phyloP scores from a whole-genome alignment of 768 basidiomycete species.

The Lactarius indigo region DNA sequence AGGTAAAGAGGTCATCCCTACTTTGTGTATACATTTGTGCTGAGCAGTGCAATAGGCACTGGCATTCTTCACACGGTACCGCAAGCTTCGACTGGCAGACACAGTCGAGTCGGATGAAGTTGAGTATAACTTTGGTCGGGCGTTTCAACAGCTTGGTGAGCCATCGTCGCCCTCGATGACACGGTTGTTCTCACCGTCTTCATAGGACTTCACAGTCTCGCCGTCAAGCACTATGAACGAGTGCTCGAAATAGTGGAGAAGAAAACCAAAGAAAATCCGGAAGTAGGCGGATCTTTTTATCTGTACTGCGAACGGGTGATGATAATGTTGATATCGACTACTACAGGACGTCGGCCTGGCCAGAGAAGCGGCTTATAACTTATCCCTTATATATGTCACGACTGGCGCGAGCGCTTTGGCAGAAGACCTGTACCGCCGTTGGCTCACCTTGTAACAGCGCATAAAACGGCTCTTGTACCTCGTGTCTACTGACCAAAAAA shows the following conservation, averaged over 20 bases:
- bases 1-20: conserved; percentile 38
- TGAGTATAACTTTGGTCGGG: conserved; percentile 89
- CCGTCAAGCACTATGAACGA: conserved; percentile 78
- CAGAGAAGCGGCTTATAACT: conserved; percentile 82
- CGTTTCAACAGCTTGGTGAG: conserved; percentile 90
- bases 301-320: neutral
- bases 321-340: neutral
- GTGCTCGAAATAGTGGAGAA: conserved; percentile 63
- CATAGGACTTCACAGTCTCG: conserved; percentile 75
- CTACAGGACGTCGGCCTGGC: conserved; percentile 51
- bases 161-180: neutral
- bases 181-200: neutral
- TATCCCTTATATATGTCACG: conserved; percentile 75
- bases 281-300: conserved; percentile 31
- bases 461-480: neutral
- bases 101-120: conserved; percentile 61
- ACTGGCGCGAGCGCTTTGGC: conserved; percentile 75
- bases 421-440: conserved; percentile 64
- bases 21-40: neutral
- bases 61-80: conserved; percentile 82
- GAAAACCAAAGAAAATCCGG: conserved; percentile 32
- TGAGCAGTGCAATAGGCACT: conserved; percentile 49
- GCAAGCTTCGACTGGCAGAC: conserved; percentile 50
- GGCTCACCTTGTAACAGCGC: conserved; percentile 59
- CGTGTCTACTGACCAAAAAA: neutral